Base-by-base conservation (phyloP, 2,329 filamentous ascomycete genomes). In the Colletotrichum cordylinicola region DNA sequence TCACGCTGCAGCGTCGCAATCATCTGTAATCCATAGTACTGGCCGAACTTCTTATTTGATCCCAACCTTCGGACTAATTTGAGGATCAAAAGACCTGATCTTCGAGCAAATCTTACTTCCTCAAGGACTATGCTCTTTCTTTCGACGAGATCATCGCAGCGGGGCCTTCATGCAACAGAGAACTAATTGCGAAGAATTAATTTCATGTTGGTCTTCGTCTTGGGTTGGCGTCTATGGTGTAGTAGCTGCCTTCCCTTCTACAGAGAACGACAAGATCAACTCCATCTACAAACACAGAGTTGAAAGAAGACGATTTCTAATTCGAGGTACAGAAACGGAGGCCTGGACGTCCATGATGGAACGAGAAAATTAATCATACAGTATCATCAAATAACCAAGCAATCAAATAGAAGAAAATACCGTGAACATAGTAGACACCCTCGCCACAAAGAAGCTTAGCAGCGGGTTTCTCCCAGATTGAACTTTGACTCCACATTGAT, bases 91-190 rank as follows among this genome's bases (percentile, higher is more conserved):
- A n/a, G n/a, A 21, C 21, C 6, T 13, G 3, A 13, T n/a, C 6
- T 48, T n/a, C 6, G 3, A 48, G 43, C 2, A 0, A 18, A 10
- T 21, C 5, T 48, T 2, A 0, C n/a, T 21, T 21, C 4, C 21
- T 48, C 18, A 21, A 1, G 10, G 10, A 48, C 6, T 48, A 15
- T 3, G n/a, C 43, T 4, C 10, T 21, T 7, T 21, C 18, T 18
- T 33, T 33, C 8, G 8, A 33, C 10, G 31, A 33, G 31, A 33
- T 10, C 31, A 9, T 29, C 29, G 29, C 31, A 33, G 9, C 31
- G 31, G 31, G 31, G 24, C 24, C 4, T 31, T 31, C 31, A 31
- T 2, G 9, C 31, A 31, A 31, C 31, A 31, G 31, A 31, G 2
- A 31, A 6, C 31, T 31, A 31, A 5, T 31, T 31, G 6, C 31